These are phyloP conservation scores for Phytopythium cucurbitacearum DNA, from an alignment of 352 stramenopile genomes.

Conservation along the genomic window DNA sequence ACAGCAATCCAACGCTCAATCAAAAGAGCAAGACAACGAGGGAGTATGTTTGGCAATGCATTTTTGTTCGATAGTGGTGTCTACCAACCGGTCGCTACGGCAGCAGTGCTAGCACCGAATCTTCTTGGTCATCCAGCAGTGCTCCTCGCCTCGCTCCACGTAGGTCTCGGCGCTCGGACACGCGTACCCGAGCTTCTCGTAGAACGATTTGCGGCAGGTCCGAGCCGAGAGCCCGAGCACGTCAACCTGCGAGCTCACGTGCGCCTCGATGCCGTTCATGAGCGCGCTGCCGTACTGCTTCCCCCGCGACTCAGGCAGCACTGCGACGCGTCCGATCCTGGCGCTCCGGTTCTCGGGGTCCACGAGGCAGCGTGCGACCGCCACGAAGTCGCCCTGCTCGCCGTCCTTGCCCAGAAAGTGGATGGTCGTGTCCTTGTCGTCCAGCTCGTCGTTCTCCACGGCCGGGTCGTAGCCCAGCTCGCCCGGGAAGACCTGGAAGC, in stretches of 20 bases:
- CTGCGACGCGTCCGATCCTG: slow-evolving; percentile 51
- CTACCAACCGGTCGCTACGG: too few species aligned
- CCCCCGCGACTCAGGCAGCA: slow-evolving; percentile 49
- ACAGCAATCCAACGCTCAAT: too few species aligned
- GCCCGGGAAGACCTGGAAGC: slow-evolving; percentile 45
- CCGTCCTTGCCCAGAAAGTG: slow-evolving; percentile 53
- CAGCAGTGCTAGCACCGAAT: too few species aligned
- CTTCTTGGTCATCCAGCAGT: slow-evolving; percentile 31
- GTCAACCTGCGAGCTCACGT: slow-evolving; percentile 25
- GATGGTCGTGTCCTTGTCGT: slow-evolving; percentile 34
- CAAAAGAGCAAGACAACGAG: too few species aligned
- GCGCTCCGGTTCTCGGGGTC: slow-evolving; percentile 23
- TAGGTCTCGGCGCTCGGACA: slow-evolving; percentile 20
- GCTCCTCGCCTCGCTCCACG: slow-evolving; percentile 20
- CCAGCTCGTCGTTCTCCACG: slow-evolving; percentile 38
- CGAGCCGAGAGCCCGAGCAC: slow-evolving; percentile 41
- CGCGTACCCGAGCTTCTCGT: slow-evolving; percentile 25
- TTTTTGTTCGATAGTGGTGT: too few species aligned
- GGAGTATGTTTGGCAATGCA: too few species aligned
- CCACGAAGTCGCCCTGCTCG: slow-evolving; percentile 47
- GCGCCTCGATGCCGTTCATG: slow-evolving; percentile 35
- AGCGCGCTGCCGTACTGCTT: slow-evolving; percentile 43
- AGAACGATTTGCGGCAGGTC: slow-evolving; percentile 21
- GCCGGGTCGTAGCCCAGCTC: slow-evolving; percentile 37
- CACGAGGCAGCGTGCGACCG: slow-evolving; percentile 40